Percentiles rank a stretch among this genome's conserved stretches.
phyloP scores from a whole-genome alignment of 768 basidiomycete species.

The Suillus tomentosus region DNA sequence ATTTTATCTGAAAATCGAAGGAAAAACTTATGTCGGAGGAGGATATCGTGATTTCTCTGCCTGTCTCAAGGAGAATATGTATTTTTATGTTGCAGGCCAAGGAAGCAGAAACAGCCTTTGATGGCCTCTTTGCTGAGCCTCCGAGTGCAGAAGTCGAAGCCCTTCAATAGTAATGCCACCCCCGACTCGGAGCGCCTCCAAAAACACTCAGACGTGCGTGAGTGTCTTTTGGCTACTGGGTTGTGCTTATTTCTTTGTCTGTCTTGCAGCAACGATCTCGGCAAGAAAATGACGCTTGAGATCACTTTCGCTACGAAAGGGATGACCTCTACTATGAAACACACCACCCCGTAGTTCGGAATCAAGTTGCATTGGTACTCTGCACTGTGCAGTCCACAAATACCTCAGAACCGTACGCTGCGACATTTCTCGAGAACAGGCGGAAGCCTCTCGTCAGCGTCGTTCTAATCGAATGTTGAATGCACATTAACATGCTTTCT shows the following conservation, averaged over 20 bases:
- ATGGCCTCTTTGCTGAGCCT: not conserved
- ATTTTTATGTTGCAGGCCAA: not conserved
- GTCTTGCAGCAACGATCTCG: not conserved
- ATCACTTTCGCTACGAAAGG: not conserved
- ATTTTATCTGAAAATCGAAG: not conserved
- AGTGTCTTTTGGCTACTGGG: too few species aligned
- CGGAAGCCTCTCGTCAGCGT: slow-evolving; percentile 42
- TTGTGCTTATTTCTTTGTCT: not conserved
- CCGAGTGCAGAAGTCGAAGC: not conserved
- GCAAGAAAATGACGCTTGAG: not conserved
- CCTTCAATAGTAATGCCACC: not conserved
- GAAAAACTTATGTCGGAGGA: not conserved
- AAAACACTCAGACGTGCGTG: not conserved
- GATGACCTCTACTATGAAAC: not conserved
- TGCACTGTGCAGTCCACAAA: not conserved
- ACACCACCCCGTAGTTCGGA: not conserved
- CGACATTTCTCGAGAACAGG: slow-evolving; percentile 66
- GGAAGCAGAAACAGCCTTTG: not conserved
- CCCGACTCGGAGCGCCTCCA: too few species aligned
- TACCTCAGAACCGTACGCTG: slow-evolving; percentile 51
- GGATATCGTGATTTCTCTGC: not conserved
- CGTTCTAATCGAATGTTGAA: slow-evolving; percentile 1
- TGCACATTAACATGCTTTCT: slow-evolving; percentile 1
- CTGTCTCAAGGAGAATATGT: not conserved
- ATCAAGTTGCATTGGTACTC: too few species aligned